A percentile compares a stretch with the other conserved stretches of the same genome.
Evolutionary conservation across 129 eudicot genomes (phyloP).

Genomic region (Tagetes erecta): DNA sequence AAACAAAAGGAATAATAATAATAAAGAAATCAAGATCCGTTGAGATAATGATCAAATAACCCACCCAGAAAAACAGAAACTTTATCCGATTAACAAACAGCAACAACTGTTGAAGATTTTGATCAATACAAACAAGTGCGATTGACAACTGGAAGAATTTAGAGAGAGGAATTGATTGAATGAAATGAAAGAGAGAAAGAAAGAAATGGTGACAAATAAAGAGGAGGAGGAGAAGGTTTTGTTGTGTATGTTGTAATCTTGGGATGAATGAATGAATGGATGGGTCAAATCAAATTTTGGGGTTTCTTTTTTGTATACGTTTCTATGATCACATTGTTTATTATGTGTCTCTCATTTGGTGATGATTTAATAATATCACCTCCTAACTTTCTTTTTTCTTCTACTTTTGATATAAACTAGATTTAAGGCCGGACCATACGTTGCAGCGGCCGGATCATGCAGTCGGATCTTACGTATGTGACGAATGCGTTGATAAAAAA

Average conservation of each 20-base stretch:
- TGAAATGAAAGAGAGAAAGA: conserved; percentile 16
- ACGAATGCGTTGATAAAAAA: too few relatives aligned
- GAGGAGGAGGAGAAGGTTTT: background rate
- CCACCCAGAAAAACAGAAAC: conserved; percentile 33
- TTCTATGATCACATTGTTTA: background rate
- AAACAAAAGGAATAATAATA: conserved; percentile 6
- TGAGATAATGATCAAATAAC: conserved; percentile 30
- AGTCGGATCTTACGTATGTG: too few relatives aligned
- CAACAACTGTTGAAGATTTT: conserved; percentile 21
- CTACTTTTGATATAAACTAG: background rate
- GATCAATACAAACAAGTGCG: conserved; percentile 17
- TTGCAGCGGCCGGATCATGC: too few relatives aligned
- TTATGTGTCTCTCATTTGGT: background rate
- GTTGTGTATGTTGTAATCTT: conserved; percentile 14
- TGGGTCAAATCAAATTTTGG: conserved; percentile 38
- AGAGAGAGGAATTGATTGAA: conserved; percentile 27
- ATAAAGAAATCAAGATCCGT: conserved; percentile 32
- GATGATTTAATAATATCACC: background rate
- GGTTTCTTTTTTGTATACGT: background rate
- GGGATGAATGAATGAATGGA: conserved; percentile 25
- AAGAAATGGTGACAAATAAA: conserved; percentile 35
- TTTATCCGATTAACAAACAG: conserved; percentile 32
- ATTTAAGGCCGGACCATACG: background rate
- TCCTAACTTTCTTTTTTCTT: background rate
- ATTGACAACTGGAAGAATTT: conserved; percentile 31